Conservation (phyloP, 257 asterid genomes). For the Mentha longifolia region DNA sequence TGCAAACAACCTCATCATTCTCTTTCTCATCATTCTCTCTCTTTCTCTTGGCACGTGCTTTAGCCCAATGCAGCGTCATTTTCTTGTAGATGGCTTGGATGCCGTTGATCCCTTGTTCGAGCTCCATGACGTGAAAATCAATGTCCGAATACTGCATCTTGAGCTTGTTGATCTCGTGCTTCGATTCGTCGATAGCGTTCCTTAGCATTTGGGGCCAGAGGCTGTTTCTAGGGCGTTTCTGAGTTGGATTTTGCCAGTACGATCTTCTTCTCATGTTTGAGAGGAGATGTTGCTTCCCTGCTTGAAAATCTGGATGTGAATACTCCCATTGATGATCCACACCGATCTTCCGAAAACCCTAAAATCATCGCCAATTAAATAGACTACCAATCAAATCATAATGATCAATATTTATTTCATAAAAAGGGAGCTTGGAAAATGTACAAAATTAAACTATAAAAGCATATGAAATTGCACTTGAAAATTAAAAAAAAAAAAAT, state of each 20-base stretch:
- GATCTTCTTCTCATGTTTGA: constrained; percentile 48
- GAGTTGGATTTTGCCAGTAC: not conserved
- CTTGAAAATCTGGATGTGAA: constrained; percentile 51
- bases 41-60: constrained; percentile 28
- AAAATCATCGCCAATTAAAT: not conserved
- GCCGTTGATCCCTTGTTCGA: constrained; percentile 17
- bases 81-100: constrained; percentile 24
- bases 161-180: constrained; percentile 42
- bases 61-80: constrained; percentile 31
- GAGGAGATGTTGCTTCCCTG: constrained; percentile 50
- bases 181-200: constrained; percentile 23
- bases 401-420: no score
- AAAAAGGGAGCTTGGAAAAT: no score
- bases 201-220: constrained; percentile 23
- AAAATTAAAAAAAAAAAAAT: no score
- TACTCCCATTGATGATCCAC: constrained; percentile 61
- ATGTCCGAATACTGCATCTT: constrained; percentile 37
- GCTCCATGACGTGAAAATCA: constrained; percentile 30
- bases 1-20: no score
- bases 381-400: no score
- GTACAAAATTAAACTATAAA: no score
- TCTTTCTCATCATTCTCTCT: constrained; percentile 8
- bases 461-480: no score
- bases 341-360: constrained; percentile 74
- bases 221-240: not conserved